Evolutionary conservation across 805 yeast genomes (phyloP).

Genomic region (Candida succiphila): DNA sequence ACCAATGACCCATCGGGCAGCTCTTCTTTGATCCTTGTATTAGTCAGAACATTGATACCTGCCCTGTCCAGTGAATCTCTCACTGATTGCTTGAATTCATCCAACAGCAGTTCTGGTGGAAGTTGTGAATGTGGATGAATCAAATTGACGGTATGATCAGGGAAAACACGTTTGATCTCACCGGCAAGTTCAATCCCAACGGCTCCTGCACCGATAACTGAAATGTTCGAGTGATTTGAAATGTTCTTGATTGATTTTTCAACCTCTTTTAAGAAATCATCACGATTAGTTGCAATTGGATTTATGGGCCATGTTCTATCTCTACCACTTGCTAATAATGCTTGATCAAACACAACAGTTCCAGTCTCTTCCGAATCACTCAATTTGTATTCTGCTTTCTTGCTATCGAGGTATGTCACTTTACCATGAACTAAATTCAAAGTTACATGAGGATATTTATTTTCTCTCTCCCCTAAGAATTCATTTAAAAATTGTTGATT

Average conservation of each 20-base stretch:
- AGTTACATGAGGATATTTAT: neutral
- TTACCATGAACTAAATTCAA: neutral
- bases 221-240: conserved; percentile 14
- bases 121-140: conserved; percentile 29
- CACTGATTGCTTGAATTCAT: neutral
- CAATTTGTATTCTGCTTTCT: neutral
- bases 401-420: neutral
- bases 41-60: neutral
- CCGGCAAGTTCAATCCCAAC: conserved; percentile 39
- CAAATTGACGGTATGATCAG: conserved; percentile 24
- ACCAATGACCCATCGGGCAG: neutral
- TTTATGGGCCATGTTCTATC: conserved; percentile 44
- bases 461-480: neutral
- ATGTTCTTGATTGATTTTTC: conserved; percentile 7
- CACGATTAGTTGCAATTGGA: conserved; percentile 29
- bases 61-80: neutral
- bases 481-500: neutral
- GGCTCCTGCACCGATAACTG: conserved; percentile 40
- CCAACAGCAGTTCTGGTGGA: conserved; percentile 22
- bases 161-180: conserved; percentile 28
- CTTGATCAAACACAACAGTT: conserved; percentile 30
- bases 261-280: conserved; percentile 32
- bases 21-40: conserved; percentile 1
- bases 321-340: conserved; percentile 36
- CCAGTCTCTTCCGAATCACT: neutral